phyloP scores from a whole-genome alignment of 1,284 basidiomycete species.

The Tranzscheliella williamsii region DNA sequence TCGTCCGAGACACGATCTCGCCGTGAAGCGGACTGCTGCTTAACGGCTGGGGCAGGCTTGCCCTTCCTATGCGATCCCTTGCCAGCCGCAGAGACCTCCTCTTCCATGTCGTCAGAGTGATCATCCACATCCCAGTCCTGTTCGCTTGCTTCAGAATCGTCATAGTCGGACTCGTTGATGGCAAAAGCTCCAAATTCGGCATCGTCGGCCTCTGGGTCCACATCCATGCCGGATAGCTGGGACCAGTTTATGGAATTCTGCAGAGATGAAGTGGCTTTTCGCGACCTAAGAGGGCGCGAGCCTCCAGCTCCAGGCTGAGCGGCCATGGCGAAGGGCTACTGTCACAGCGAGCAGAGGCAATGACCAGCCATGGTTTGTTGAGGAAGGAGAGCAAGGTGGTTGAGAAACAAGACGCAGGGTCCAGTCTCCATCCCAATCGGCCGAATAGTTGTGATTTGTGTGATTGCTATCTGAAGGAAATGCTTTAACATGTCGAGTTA shows the following conservation, averaged over 20 bases:
- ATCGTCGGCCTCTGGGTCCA: slow-evolving; percentile 15
- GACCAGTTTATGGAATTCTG: slow-evolving; percentile 9
- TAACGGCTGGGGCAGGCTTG: not conserved
- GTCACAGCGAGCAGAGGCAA: too few species aligned
- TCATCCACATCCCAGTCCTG: slow-evolving; percentile 35
- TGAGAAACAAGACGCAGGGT: too few species aligned
- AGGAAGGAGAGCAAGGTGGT: too few species aligned
- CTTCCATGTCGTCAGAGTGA: slow-evolving; percentile 1
- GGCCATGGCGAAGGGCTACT: too few species aligned
- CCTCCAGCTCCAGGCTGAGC: not conserved
- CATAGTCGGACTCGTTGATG: slow-evolving; percentile 5
- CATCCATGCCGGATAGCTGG: slow-evolving; percentile 13
- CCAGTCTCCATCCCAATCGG: too few species aligned
- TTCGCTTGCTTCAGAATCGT: slow-evolving; percentile 15
- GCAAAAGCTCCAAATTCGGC: slow-evolving; percentile 27
- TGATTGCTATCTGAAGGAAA: too few species aligned
- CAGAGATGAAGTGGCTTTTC: slow-evolving; percentile 2
- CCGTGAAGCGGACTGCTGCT: not conserved
- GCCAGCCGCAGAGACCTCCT: too few species aligned
- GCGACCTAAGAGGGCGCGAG: not conserved
- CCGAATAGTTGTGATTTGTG: too few species aligned
- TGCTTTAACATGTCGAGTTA: too few species aligned
- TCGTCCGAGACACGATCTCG: not conserved
- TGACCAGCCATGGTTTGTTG: too few species aligned
- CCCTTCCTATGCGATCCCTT: not conserved